A percentile compares a stretch with the other conserved stretches of the same genome.
Evolutionary conservation across 2,329 filamentous ascomycete species (phyloP).

Genomic region (Penicillium palitans): DNA sequence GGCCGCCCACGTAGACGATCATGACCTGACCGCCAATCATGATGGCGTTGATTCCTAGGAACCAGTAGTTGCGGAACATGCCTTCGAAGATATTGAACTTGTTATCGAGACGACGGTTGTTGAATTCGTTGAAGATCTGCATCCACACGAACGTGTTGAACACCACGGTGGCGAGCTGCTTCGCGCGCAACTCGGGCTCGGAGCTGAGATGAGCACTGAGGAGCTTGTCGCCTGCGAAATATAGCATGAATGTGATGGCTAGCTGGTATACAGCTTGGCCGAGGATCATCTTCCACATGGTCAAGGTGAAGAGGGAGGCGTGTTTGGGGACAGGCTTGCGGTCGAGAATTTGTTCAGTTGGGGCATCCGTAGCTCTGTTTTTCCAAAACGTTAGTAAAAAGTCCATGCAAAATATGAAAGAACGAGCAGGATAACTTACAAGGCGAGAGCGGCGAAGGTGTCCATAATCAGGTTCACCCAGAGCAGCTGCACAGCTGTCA

Average conservation of each 20-base stretch:
- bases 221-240: constrained; percentile 68
- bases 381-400: constrained; percentile 7
- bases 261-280: constrained; percentile 91
- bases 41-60: constrained; percentile 77
- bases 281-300: constrained; percentile 99
- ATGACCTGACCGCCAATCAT: constrained; percentile 89
- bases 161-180: constrained; percentile 73
- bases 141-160: constrained; percentile 99
- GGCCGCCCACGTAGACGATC: constrained; percentile 83
- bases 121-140: constrained; percentile 98
- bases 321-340: constrained; percentile 76
- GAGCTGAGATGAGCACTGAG: constrained; percentile 58
- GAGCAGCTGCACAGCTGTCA: constrained; percentile 86
- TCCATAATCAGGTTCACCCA: constrained; percentile 99
- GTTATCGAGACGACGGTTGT: constrained; percentile 93
- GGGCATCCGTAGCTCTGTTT: constrained; percentile 74
- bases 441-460: constrained; percentile 82
- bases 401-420: background rate
- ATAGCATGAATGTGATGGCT: constrained; percentile 73
- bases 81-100: constrained; percentile 94
- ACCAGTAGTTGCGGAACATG: constrained; percentile 81
- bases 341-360: constrained; percentile 74
- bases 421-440: constrained; percentile 42
- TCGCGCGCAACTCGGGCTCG: constrained; percentile 35
- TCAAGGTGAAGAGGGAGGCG: constrained; percentile 75